Conservation (phyloP, 1,139 yeast genomes). For the Nakaseomyces sp. region DNA sequence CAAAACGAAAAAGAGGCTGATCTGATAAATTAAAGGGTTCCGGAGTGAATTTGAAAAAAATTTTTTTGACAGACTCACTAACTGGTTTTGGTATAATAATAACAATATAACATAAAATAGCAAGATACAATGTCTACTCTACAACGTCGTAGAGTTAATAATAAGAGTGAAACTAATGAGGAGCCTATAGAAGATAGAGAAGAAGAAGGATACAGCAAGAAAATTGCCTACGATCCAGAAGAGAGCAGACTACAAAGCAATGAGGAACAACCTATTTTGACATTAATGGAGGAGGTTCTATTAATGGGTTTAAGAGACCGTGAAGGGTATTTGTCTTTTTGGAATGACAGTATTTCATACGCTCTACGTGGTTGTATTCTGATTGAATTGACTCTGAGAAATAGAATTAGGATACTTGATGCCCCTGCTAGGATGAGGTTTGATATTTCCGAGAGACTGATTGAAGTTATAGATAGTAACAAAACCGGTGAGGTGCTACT, state of each 20-base stretch:
- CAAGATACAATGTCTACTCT: constrained; percentile 35
- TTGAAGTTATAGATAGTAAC: constrained; percentile 77
- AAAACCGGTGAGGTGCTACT: constrained; percentile 92
- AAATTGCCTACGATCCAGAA: constrained; percentile 53
- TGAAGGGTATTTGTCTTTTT: constrained; percentile 91
- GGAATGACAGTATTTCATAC: constrained; percentile 97
- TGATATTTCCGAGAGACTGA: constrained; percentile 75
- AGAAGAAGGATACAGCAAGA: constrained; percentile 15
- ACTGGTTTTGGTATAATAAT: too few species aligned
- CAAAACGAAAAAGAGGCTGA: too few species aligned
- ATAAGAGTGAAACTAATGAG: constrained; percentile 21
- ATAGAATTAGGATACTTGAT: constrained; percentile 77
- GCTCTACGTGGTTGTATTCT: constrained; percentile 92
- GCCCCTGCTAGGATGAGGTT: constrained; percentile 91
- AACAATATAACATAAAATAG: too few species aligned
- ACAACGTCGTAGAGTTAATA: constrained; percentile 42
- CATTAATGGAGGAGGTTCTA: constrained; percentile 93
- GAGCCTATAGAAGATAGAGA: constrained; percentile 13
- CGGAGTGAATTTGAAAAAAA: too few species aligned
- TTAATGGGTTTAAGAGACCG: constrained; percentile 88
- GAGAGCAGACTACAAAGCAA: constrained; percentile 36
- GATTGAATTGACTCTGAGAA: constrained; percentile 85
- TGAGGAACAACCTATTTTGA: constrained; percentile 55
- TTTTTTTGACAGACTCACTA: too few species aligned
- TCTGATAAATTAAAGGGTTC: too few species aligned